A percentile compares a stretch with the other conserved stretches of the same genome.
phyloP scores from a whole-genome alignment of 768 basidiomycete genomes.

The Gymnopilus junonius region DNA sequence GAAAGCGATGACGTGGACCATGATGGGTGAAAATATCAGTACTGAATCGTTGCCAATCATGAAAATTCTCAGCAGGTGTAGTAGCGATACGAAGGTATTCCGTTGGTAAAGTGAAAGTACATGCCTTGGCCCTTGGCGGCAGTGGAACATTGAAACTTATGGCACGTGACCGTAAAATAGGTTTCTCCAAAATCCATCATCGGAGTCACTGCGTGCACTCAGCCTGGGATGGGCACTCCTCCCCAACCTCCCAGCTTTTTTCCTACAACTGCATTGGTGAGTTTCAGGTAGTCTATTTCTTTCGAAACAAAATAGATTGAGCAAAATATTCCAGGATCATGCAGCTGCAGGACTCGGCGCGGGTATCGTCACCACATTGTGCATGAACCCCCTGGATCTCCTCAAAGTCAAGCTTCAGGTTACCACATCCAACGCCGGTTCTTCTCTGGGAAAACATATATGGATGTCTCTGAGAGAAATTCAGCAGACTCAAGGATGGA shows the following conservation, averaged over 20 bases:
- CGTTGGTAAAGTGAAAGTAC: no score
- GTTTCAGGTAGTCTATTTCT: constrained; percentile 10
- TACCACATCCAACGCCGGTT: constrained; percentile 64
- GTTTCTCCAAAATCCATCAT: background rate
- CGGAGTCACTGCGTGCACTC: background rate
- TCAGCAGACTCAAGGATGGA: constrained; percentile 74
- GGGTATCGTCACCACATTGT: constrained; percentile 88
- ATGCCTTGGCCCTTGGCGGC: no score
- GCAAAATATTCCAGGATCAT: constrained; percentile 71
- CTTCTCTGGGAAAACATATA: constrained; percentile 73
- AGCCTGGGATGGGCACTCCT: constrained; percentile 20
- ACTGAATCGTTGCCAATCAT: no score
- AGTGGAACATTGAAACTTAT: no score
- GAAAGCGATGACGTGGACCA: no score
- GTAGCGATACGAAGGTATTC: no score
- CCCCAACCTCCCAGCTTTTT: constrained; percentile 55
- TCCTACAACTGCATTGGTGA: constrained; percentile 51
- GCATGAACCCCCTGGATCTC: constrained; percentile 97
- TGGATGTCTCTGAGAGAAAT: constrained; percentile 78
- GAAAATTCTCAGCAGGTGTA: no score
- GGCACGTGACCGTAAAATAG: background rate
- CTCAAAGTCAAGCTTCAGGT: constrained; percentile 96
- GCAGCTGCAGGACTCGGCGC: constrained; percentile 93
- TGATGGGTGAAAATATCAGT: no score
- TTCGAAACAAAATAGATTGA: background rate